Evolutionary conservation across 768 basidiomycete genomes (phyloP).

Genomic region (Calocybe cyanea): DNA sequence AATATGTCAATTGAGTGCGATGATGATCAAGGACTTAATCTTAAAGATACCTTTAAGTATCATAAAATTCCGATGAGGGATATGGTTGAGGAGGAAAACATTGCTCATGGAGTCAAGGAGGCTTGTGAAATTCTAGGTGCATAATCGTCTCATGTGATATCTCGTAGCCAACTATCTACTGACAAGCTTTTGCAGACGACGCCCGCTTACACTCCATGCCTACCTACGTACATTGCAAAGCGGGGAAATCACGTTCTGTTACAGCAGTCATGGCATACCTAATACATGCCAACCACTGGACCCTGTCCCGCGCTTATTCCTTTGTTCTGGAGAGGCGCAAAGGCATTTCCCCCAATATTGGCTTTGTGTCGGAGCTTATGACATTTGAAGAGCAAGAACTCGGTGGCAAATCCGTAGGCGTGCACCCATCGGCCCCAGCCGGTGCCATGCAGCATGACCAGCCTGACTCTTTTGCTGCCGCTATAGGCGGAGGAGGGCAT

Average conservation of each 20-base stretch:
- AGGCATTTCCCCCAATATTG: slow-evolving; percentile 95
- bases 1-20: slow-evolving; percentile 93
- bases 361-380: slow-evolving; percentile 97
- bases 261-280: slow-evolving; percentile 97
- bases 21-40: slow-evolving; percentile 67
- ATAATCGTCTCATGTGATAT: slow-evolving; percentile 22
- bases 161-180: not conserved
- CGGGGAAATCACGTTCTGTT: slow-evolving; percentile 92
- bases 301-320: slow-evolving; percentile 83
- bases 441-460: slow-evolving; percentile 20
- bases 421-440: slow-evolving; percentile 38
- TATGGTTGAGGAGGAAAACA: slow-evolving; percentile 91
- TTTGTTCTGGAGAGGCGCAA: slow-evolving; percentile 92
- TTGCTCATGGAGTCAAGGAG: slow-evolving; percentile 75
- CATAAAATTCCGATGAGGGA: slow-evolving; percentile 90
- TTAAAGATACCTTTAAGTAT: slow-evolving; percentile 75
- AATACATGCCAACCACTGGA: slow-evolving; percentile 97
- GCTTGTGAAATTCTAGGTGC: slow-evolving; percentile 85
- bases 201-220: slow-evolving; percentile 85
- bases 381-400: slow-evolving; percentile 91
- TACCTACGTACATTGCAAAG: slow-evolving; percentile 95
- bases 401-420: slow-evolving; percentile 70
- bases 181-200: slow-evolving; percentile 56
- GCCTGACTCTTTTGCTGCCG: slow-evolving; percentile 36
- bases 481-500: slow-evolving; percentile 33